Evolutionary conservation across 2,329 filamentous ascomycete genomes (phyloP).

Genomic region (Aureobasidium sp.): DNA sequence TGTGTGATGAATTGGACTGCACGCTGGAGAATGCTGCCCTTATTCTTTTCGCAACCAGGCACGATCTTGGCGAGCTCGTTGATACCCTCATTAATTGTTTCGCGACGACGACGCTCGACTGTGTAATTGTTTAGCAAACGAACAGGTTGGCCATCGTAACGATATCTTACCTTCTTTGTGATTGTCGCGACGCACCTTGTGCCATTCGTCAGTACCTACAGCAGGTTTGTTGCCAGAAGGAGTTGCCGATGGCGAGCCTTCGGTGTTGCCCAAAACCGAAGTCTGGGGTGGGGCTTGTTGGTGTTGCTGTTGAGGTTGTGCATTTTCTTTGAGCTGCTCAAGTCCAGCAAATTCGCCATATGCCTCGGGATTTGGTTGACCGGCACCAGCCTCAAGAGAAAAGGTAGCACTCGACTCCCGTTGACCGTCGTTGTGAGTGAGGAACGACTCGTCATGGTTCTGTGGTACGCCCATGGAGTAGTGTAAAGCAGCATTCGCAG

Average conservation of each 20-base stretch:
- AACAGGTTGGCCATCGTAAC: slow-evolving; percentile 5
- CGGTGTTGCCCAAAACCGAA: neutral
- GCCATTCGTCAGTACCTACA: slow-evolving; percentile 97
- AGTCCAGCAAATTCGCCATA: slow-evolving; percentile 17
- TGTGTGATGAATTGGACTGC: slow-evolving; percentile 92
- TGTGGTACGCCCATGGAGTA: slow-evolving; percentile 52
- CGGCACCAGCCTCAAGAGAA: slow-evolving; percentile 18
- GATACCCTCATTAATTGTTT: slow-evolving; percentile 98
- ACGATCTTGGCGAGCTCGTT: slow-evolving; percentile 98
- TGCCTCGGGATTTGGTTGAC: slow-evolving; percentile 15
- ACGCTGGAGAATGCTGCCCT: slow-evolving; percentile 89
- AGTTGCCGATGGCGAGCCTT: slow-evolving; percentile 10
- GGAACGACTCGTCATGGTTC: slow-evolving; percentile 48
- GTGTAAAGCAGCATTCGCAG: slow-evolving; percentile 50
- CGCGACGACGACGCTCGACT: slow-evolving; percentile 94
- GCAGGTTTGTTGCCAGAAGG: slow-evolving; percentile 56
- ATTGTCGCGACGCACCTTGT: slow-evolving; percentile 93
- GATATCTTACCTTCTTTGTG: slow-evolving; percentile 82
- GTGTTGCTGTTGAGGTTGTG: slow-evolving; percentile 36
- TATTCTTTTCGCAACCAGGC: slow-evolving; percentile 97
- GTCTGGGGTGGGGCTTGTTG: slow-evolving; percentile 1
- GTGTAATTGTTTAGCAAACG: neutral
- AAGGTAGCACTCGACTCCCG: slow-evolving; percentile 15
- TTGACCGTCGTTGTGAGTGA: slow-evolving; percentile 23
- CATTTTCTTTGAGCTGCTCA: slow-evolving; percentile 17